Evolutionary conservation across 164 flowering plant genomes (phyloP), one percentile per base, ranked within the genome.

Genomic region (Cinnamomum micranthum): DNA sequence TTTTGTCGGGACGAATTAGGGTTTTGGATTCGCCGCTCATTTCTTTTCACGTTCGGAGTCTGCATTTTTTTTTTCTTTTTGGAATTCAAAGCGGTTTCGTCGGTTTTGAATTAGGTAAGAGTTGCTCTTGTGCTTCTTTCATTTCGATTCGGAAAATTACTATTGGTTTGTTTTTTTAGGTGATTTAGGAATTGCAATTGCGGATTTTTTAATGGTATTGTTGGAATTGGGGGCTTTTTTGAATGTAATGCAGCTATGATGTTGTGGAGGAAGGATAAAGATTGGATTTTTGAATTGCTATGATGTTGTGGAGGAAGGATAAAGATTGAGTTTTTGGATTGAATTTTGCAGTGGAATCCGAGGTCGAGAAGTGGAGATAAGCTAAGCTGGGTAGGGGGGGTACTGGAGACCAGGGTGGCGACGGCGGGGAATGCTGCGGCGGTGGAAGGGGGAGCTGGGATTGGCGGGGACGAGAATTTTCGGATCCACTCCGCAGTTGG

Each of bases 381-480:
- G 17, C 69, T 27, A 15, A 67, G 47, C n/a, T 31, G 47, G 69
- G 69, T 25, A 66, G 15, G n/a, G n/a, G 27, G 69, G 24, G 47
- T 22, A 67, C 28, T 27, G 41, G 80, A 73, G 25, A 68, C 50
- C 14, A 27, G 69, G 71, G 51, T 11, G 10, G 69, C 41, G 24
- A 65, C 62, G n/a, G 71, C 27, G 15, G 71, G 25, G 60, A 58
- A 71, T 50, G 50, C 12, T 14, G 25, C 65, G 9, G 72, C 35
- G 23, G 64, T 58, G 17, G 69, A 35, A 25, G 50, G 19, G 5
- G 69, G n/a, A 12, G 13, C 2, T 25, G 70, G 69, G 20, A 19
- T 60, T 72, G 79, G 71, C 22, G 65, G 77, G 1, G 79, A 69
- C 68, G 84, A 79, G 86, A 86, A 89, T 73, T 86, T 87, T 66